Evolutionary conservation across 2,329 filamentous ascomycete genomes (phyloP).

Genomic region (Penicillium polonicum): DNA sequence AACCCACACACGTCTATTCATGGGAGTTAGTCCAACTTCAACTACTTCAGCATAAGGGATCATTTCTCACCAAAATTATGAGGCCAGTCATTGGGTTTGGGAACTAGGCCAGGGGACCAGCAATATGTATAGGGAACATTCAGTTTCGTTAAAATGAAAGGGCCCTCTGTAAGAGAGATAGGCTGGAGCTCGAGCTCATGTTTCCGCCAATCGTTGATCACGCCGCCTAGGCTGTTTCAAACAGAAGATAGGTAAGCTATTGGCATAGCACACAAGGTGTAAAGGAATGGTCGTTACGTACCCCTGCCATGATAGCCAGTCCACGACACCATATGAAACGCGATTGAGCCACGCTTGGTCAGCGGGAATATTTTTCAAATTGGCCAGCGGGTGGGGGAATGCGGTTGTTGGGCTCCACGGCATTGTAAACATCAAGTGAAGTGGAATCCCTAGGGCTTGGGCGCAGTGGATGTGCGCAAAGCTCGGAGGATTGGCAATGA

Average conservation of each 20-base stretch:
- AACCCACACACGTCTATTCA: constrained; percentile 40
- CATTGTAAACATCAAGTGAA: constrained; percentile 53
- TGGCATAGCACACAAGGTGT: fast-evolving
- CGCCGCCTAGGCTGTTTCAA: constrained; percentile 34
- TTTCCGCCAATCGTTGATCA: constrained; percentile 43
- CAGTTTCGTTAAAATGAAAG: constrained; percentile 31
- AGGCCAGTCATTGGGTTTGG: constrained; percentile 38
- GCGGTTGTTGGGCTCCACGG: constrained; percentile 44
- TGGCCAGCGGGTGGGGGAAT: constrained; percentile 49
- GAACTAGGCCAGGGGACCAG: constrained; percentile 39
- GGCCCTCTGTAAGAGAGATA: constrained; percentile 31
- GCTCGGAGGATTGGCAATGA: constrained; percentile 52
- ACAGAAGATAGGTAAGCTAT: not conserved
- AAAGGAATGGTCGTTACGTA: constrained; percentile 2
- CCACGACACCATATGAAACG: constrained; percentile 45
- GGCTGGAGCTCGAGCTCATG: constrained; percentile 37
- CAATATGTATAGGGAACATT: constrained; percentile 41
- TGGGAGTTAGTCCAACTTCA: not conserved
- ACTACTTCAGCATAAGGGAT: too few relatives aligned
- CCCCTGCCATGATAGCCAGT: constrained; percentile 50
- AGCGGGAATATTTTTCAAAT: constrained; percentile 36
- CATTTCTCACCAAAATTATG: not conserved
- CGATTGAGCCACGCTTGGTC: constrained; percentile 41
- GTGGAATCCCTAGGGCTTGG: constrained; percentile 46
- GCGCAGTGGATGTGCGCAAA: constrained; percentile 52